phyloP scores from a whole-genome alignment of 257 asterid species.

The Cynanchum wilfordii region DNA sequence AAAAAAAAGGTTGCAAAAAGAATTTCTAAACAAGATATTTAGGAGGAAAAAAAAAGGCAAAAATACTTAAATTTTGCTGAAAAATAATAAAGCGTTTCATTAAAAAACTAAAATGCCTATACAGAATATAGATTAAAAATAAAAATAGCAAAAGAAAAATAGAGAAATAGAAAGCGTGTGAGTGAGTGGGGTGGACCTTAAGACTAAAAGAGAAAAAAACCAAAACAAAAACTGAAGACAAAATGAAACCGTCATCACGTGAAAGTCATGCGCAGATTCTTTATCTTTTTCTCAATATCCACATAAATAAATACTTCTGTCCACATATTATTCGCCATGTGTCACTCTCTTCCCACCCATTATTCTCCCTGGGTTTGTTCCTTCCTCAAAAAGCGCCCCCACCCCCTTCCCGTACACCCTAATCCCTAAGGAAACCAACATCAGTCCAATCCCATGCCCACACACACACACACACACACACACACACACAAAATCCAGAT shows the following conservation, averaged over 20 bases:
- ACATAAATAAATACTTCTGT: constrained; percentile 5
- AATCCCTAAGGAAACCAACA: background rate
- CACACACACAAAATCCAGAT: background rate
- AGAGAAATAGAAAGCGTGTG: background rate
- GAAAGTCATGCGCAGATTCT: constrained; percentile 22
- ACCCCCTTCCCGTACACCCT: background rate
- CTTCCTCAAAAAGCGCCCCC: background rate
- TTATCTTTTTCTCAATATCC: constrained; percentile 9
- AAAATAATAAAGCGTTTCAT: too few species aligned
- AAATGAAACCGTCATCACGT: constrained; percentile 21
- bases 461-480: too few species aligned
- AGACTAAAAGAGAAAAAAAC: background rate
- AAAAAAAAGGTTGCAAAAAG: too few species aligned
- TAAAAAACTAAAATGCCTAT: too few species aligned
- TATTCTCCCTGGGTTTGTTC: background rate
- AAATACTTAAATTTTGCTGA: too few species aligned
- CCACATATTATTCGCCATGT: constrained; percentile 21
- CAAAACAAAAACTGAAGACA: background rate
- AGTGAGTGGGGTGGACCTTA: background rate
- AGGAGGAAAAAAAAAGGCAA: too few species aligned
- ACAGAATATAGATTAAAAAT: too few species aligned
- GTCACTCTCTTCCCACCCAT: constrained; percentile 19
- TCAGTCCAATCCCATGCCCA: background rate
- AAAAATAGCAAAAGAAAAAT: background rate
- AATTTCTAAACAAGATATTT: too few species aligned